Evolutionary conservation across 2,329 filamentous ascomycete species (phyloP), one percentile per base, ranked within the genome.

Genomic region (Microsporum ferrugineum): DNA sequence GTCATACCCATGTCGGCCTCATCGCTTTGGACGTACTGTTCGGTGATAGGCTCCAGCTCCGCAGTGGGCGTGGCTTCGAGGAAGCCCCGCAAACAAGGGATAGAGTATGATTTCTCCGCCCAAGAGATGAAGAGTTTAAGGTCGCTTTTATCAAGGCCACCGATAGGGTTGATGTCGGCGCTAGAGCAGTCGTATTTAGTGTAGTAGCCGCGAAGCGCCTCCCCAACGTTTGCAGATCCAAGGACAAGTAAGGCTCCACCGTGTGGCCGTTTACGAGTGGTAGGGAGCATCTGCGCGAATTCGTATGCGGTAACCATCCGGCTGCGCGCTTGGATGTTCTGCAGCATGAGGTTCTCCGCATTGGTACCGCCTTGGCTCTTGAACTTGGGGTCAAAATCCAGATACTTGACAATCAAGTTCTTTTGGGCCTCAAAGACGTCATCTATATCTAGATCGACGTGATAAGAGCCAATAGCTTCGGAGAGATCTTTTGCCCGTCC

Each of bases 391-490:
- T 80, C 77, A 64, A 88, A 88, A 38, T 76, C 75, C 56, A 84
- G 76, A 0, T 85, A 80, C 27, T 81, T 75, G 27, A 65, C 62
- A 31, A 73, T 62, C 17, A 68, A 65, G 34, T 65, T 66, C 34
- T 67, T 64, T 47, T 69, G 68, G 10, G 69, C 69, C 36, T 66
- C 63, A 64, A 83, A 84, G 8, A 85, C 79, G 2, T 79, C 77
- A 68, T 91, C 88, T 63, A 91, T 90, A 67, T 89, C 81, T 36
- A 89, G 74, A 67, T 91, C 81, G 4, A 82, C 78, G 69, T 92
- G 89, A 67, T 89, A 84, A 10, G 81, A 77, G 7, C 88, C 88
- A 61, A 91, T 89, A 2, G 68, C 70, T 53, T 72, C 68, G 0
- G 76, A 69, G 3, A 91, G 77, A 0, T 82, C 78, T 66, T 81